Evolutionary conservation across 306 rosid genomes (phyloP), one percentile per base, ranked within the genome.

Genomic region (Trifolium subterraneum): DNA sequence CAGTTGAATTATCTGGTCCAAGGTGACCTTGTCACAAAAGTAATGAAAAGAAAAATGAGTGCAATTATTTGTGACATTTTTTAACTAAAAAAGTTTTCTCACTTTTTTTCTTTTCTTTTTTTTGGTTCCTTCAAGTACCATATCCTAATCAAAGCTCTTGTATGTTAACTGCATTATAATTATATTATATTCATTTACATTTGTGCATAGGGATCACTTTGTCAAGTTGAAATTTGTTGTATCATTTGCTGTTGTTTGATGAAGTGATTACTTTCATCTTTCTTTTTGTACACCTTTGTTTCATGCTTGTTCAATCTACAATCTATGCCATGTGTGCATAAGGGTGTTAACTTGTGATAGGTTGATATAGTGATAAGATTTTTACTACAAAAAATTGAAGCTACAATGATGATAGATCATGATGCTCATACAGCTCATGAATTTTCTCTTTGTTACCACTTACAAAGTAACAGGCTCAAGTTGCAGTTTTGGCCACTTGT

Each of bases 1-100:
- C 99, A 54, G 97, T 92, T 3, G 99, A 94, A 87, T 84, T 94
- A 73, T 94, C 99, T 0, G 99, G 99, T 83, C 99, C 99, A 68
- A 94, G 99, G 87, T 94, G 93, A 94, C 96, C 87, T 15, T 75
- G 82, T 71, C 74, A 67, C 65, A 63, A 73, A 79, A 77, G 76
- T 54, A 76, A 71, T 31, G 68, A 36, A 67, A 75, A 54, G 61
- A 59, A 67, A 78, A 54, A 55, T 44, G 19, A 78, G 78, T 74
- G 78, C 82, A 83, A 78, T 69, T 66, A 84, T 76, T 85, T 77
- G 66, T 82, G 80, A 80, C 90, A 77, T 80, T 81, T 85, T 87
- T 86, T 80, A 82, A 78, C 71, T 82, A 88, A 78, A 78, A 68
- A 78, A 68, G 75, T 75, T 83, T 73, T 86, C 67, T 77, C 23